Evolutionary conservation across 306 rosid species (phyloP), one percentile per base, ranked within the genome.

Genomic region (Quercus mongolica): DNA sequence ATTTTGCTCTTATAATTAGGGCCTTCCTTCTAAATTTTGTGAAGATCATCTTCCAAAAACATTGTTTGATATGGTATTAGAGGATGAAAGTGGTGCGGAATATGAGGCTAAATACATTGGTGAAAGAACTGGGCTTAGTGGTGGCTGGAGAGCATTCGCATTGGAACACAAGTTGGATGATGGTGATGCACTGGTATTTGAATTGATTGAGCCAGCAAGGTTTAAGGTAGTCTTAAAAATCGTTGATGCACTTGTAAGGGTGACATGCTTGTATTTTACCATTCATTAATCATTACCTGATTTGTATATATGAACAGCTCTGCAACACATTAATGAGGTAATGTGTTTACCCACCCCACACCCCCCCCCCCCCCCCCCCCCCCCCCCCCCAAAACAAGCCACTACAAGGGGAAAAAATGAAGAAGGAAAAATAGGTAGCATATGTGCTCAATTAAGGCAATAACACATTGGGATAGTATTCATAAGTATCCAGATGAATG

Each of bases 101-200:
- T 87, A 71, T 26, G 82, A 89, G 7, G 82, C 91, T 73, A 71
- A 74, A 38, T 92, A 77, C 85, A 69, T 92, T 78, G 95, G 89
- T 44, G 77, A 21, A 20, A 87, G 94, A 87, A 4, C 64, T 64
- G 95, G 95, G 62, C 81, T 92, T 30, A 92, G 96, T 70, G 97
- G 97, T 15, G 96, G 96, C 30, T 92, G 97, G 97, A 87, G 92
- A 84, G 96, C 79, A 73, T 92, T 92, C 81, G 97, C 94, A 33
- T 74, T 92, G 91, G 91, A 92, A 5, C 94, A 90, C 75, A 88
- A 87, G 87, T 81, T 92, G 79, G 95, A 90, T 49, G 95, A 92
- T 62, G 97, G 94, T 19, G 97, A 92, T 80, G 97, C 97, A 20
- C 87, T 89, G 74, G 89, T 92, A 76, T 92, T 92, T 73, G 91